Evolutionary conservation across 768 basidiomycete species (phyloP).

Genomic region (Galerina marginata): DNA sequence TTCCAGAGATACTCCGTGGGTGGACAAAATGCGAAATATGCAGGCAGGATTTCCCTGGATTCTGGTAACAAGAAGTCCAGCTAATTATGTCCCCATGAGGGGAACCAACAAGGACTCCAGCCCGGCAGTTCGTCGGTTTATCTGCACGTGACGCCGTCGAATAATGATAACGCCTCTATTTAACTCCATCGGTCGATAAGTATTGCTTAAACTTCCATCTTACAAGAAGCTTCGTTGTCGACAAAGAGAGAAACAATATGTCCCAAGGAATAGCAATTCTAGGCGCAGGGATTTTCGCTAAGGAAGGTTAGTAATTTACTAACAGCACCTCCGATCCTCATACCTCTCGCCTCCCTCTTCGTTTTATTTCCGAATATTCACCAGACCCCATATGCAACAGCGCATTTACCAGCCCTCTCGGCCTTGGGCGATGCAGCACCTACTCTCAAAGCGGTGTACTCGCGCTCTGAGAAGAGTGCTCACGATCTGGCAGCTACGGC

Average conservation of each 20-base stretch:
- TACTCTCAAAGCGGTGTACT: constrained; percentile 74
- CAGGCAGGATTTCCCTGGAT: constrained; percentile 23
- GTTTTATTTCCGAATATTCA: constrained; percentile 30
- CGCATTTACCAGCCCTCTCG: constrained; percentile 80
- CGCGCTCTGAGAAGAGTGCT: constrained; percentile 70
- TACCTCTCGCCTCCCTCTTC: background rate
- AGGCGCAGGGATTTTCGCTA: constrained; percentile 81
- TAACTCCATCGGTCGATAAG: constrained; percentile 21
- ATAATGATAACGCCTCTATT: constrained; percentile 17
- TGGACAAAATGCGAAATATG: constrained; percentile 17
- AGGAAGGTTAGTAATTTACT: constrained; percentile 58
- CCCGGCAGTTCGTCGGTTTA: constrained; percentile 34
- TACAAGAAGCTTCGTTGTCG: constrained; percentile 2
- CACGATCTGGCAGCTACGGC: constrained; percentile 57
- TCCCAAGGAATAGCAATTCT: constrained; percentile 72
- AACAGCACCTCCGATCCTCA: constrained; percentile 23
- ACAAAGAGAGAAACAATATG: constrained; percentile 34
- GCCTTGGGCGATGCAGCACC: constrained; percentile 51
- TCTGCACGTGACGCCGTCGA: constrained; percentile 20
- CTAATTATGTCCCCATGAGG: constrained; percentile 23
- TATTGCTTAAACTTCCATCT: constrained; percentile 10
- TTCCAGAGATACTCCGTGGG: constrained; percentile 37
- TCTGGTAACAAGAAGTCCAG: constrained; percentile 22
- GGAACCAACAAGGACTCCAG: constrained; percentile 1
- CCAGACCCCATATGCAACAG: constrained; percentile 39